Base-by-base conservation (phyloP, 2,329 filamentous ascomycete species). In the Stachybotrys chlorohalonatus region DNA sequence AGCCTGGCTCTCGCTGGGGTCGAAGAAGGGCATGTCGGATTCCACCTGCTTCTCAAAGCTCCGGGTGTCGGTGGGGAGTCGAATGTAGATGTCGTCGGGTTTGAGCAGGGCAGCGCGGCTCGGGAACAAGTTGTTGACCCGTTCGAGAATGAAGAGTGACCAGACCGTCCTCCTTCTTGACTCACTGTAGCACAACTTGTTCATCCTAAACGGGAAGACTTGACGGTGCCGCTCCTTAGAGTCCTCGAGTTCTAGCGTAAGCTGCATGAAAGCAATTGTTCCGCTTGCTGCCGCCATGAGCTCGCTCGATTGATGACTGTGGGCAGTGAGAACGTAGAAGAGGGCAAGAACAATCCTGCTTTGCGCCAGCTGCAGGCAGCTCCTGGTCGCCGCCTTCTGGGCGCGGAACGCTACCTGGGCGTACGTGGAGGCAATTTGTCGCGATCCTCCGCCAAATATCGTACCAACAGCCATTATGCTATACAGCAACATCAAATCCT, bases 151-250 rank as follows among this genome's bases (percentile, higher is more conserved):
- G 60, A 85, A 88, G 52, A 83, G 79, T 31, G 83, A 81, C 86
- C 86, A 91, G 63, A 89, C 86, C 0, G 85, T 89, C 54, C 87
- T 77, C 58, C 86, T 78, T 56, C 83, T 78, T 61, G 84, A 85
- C 68, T 91, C 87, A 30, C 79, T 77, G 60, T 85, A 79, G 32
- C 80, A 81, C 52, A 70, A 68, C 55, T 74, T 76, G 60, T 78
- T 80, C 58, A 88, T 74, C 17, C 76, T 80, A 62, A 82, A 84
- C 5, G 82, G 81, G 53, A 75, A 79, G 0, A 64, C 62, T n/a
- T 69, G 63, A 13, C 70, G 58, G 15, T 57, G 57, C 3, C 63
- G 69, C 52, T 79, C 77, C 1, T 70, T 67, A 6, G 70, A 77
- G 63, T 65, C 73, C 57, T 69, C 80, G 63, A 77, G 64, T 64